These are phyloP conservation scores for Hypoxylon sp. DNA, from an alignment of 2,329 filamentous ascomycete genomes.

Conservation along the genomic window DNA sequence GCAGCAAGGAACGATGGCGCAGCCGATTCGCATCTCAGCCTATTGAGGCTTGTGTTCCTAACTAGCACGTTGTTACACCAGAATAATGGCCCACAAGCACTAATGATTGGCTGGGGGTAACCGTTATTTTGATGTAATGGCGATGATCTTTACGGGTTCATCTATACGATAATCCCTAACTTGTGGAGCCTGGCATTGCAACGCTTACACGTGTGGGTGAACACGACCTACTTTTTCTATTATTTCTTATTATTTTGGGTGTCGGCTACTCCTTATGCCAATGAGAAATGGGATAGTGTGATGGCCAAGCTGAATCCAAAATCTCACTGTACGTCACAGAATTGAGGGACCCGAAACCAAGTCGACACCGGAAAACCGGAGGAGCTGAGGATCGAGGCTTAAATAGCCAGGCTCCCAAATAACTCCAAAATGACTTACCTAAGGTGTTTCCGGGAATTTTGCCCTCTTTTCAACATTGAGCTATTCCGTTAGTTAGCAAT, in stretches of 20 bases:
- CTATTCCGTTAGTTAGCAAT: conserved; percentile 28
- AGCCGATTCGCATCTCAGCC: conserved; percentile 15
- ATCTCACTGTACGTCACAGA: conserved; percentile 34
- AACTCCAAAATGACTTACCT: conserved; percentile 12
- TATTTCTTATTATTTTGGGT: conserved; percentile 20
- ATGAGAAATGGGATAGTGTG: conserved; percentile 7
- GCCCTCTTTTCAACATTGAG: conserved; percentile 21
- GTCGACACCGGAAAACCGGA: conserved; percentile 8
- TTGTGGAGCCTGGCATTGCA: conserved; percentile 21
- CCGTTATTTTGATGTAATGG: conserved; percentile 5
- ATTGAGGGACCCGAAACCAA: conserved; percentile 12
- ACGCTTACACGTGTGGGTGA: conserved; percentile 13
- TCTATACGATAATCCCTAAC: conserved; percentile 25
- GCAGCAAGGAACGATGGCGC: conserved; percentile 21
- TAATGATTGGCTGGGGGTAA: conserved; percentile 1
- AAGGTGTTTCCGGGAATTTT: conserved; percentile 6
- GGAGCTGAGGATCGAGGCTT: conserved; percentile 7
- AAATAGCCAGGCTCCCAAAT: conserved; percentile 10
- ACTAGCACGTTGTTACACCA: neutral
- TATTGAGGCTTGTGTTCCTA: conserved; percentile 23
- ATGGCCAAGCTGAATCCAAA: conserved; percentile 34
- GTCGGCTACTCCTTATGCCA: conserved; percentile 16
- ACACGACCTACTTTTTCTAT: neutral
- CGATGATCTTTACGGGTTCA: conserved; percentile 19
- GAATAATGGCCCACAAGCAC: neutral